Base-by-base conservation (phyloP, 345 rosid genomes). In the Draba incana region DNA sequence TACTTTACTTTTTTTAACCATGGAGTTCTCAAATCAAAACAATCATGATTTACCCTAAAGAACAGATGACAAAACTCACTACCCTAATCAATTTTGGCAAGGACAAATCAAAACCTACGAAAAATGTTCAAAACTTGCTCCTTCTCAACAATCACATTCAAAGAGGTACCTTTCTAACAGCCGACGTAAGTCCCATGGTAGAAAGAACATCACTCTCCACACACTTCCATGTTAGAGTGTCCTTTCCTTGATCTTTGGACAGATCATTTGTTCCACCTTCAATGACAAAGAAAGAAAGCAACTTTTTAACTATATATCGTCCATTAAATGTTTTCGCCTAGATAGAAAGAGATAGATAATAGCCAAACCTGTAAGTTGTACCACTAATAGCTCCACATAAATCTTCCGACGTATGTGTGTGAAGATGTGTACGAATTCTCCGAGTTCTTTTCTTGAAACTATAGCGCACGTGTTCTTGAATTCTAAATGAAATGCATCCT, bases 381-480 rank as follows among this genome's bases (percentile, higher is more conserved):
- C 54, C 15, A 79, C 80, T 76, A 93, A 62, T 72, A 86, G 75
- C 72, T 93, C 98, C 69, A 80, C 96, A 54, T 79, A 87, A 54
- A 88, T 70, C 81, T 83, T 90, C 23, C 93, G 88, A 61, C 88
- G 90, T 49, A 93, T 93, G 77, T 90, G 97, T 27, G 86, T 77
- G 79, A 92, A 92, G 60, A 88, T 62, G 63, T 92, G 97, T 46
- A 86, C 76, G 63, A 92, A 92, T 61, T 92, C 92, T 65, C 98
- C 98, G 41, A 92, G 71, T 53, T 88, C 76, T 81, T 88, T 86
- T 72, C 98, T 82, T 27, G 70, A 62, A 73, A 86, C 62, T 25
- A 79, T 54, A 43, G 48, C 60, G 80, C 84, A 83, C 16, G 85
- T 81, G 50, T 77, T 68, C 57, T 64, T 31, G 20, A 76, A 83